Percentiles rank a stretch among this genome's conserved stretches.
Conservation (phyloP, 2,329 filamentous ascomycete species). For the Diaporthe sp. region DNA sequence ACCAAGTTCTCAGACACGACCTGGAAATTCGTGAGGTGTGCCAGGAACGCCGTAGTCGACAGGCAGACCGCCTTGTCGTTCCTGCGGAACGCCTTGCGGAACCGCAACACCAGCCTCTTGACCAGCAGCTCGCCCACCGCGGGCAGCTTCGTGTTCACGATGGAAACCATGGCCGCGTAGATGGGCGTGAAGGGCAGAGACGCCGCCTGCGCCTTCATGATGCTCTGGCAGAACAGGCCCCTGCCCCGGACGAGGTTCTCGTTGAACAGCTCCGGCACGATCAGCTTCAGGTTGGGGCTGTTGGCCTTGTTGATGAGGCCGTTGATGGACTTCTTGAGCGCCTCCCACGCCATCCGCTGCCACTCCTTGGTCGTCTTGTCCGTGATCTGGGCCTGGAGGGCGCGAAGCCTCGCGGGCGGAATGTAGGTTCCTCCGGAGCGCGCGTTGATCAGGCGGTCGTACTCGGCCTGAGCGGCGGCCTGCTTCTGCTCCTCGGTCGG, state of each 20-base stretch:
- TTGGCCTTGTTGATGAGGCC: constrained; percentile 99
- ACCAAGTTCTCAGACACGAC: constrained; percentile 94
- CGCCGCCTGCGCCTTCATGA: constrained; percentile 98
- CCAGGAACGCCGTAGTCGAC: constrained; percentile 92
- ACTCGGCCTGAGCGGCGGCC: constrained; percentile 89
- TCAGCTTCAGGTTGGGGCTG: constrained; percentile 96
- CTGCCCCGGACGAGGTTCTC: constrained; percentile 94
- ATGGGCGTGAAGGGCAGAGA: constrained; percentile 97
- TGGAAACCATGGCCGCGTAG: constrained; percentile 93
- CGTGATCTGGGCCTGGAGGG: constrained; percentile 95
- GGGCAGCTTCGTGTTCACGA: constrained; percentile 97
- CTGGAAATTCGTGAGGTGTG: constrained; percentile 95
- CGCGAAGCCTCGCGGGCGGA: constrained; percentile 88
- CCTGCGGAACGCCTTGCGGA: constrained; percentile 93
- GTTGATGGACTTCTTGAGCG: constrained; percentile 98
- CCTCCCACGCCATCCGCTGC: constrained; percentile 99
- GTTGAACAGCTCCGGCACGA: constrained; percentile 93
- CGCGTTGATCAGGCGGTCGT: constrained; percentile 91
- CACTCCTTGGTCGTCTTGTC: constrained; percentile 97
- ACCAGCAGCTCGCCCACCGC: constrained; percentile 92
- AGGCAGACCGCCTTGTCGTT: constrained; percentile 98
- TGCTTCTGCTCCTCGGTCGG: constrained; percentile 85
- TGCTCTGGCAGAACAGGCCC: constrained; percentile 92
- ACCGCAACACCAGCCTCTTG: constrained; percentile 87
- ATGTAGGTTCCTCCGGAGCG: constrained; percentile 97